phyloP scores from a whole-genome alignment of 176 grass and related monocot genomes.

The Eragrostis curvula region DNA sequence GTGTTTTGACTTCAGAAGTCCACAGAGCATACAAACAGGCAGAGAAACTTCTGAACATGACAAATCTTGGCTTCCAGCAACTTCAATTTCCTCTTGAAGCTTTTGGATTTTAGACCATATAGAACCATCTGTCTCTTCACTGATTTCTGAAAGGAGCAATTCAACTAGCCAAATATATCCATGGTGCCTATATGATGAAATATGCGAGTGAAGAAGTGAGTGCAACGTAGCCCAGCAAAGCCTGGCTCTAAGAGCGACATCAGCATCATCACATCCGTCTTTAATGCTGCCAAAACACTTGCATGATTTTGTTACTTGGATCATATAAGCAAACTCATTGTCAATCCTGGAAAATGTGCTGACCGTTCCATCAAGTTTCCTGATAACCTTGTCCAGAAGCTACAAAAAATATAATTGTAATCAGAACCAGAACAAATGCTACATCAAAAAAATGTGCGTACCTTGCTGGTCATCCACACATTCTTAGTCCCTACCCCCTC shows the following conservation, averaged over 20 bases:
- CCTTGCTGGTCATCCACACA: not conserved
- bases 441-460: not conserved
- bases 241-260: conserved; percentile 63
- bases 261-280: conserved; percentile 69
- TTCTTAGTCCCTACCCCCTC: not conserved
- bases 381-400: conserved; percentile 86
- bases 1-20: conserved; percentile 92
- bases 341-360: conserved; percentile 87
- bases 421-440: conserved; percentile 39
- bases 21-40: conserved; percentile 85
- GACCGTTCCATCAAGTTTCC: conserved; percentile 78
- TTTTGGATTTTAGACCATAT: conserved; percentile 89
- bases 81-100: conserved; percentile 80
- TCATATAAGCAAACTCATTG: conserved; percentile 85
- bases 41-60: conserved; percentile 78
- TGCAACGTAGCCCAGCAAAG: conserved; percentile 86
- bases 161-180: conserved; percentile 99
- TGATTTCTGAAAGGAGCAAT: conserved; percentile 91
- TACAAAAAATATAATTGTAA: conserved; percentile 48
- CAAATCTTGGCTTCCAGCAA: conserved; percentile 80
- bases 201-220: conserved; percentile 88
- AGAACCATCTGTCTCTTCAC: conserved; percentile 66
- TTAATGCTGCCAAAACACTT: conserved; percentile 78
- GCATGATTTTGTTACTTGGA: conserved; percentile 82
- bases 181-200: conserved; percentile 89